A percentile compares a stretch with the other conserved stretches of the same genome.
phyloP scores from a whole-genome alignment of 176 grass and related monocot genomes.

The Guadua angustifolia region DNA sequence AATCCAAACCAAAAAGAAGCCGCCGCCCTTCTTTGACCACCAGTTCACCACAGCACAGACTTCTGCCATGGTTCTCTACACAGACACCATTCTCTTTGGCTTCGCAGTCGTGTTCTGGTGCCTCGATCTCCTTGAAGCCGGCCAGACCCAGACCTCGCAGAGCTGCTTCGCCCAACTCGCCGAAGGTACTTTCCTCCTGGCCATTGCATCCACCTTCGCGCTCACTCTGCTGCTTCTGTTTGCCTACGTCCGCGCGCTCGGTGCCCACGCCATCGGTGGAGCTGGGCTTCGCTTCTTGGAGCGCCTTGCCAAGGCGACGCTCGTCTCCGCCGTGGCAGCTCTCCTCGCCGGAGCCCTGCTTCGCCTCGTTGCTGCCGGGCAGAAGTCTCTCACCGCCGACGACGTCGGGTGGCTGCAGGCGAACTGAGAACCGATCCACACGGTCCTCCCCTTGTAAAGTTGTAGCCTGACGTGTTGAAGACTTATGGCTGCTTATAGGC shows the following conservation, averaged over 20 bases:
- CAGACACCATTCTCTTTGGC: too few relatives aligned
- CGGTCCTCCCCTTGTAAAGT: not conserved
- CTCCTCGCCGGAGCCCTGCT: not conserved
- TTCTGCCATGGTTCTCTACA: too few relatives aligned
- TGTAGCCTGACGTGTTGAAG: not conserved
- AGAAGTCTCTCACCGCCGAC: not conserved
- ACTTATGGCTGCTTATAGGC: too few relatives aligned
- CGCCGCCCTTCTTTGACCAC: too few relatives aligned
- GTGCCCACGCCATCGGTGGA: not conserved
- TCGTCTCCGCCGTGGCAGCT: not conserved
- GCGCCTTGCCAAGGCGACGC: not conserved
- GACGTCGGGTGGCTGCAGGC: not conserved
- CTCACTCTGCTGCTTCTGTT: slow-evolving; percentile 1
- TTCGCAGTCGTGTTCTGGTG: not conserved
- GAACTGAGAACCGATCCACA: not conserved
- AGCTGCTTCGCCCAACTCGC: not conserved
- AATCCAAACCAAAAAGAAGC: too few relatives aligned
- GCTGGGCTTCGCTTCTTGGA: not conserved
- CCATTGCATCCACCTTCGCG: not conserved
- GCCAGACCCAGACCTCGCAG: not conserved
- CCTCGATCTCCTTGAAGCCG: not conserved
- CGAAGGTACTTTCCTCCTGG: not conserved
- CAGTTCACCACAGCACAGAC: too few relatives aligned
- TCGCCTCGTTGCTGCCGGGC: not conserved
- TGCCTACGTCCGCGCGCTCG: not conserved